Base-by-base conservation (phyloP, 2,329 filamentous ascomycete genomes). In the Zalaria obscura region DNA sequence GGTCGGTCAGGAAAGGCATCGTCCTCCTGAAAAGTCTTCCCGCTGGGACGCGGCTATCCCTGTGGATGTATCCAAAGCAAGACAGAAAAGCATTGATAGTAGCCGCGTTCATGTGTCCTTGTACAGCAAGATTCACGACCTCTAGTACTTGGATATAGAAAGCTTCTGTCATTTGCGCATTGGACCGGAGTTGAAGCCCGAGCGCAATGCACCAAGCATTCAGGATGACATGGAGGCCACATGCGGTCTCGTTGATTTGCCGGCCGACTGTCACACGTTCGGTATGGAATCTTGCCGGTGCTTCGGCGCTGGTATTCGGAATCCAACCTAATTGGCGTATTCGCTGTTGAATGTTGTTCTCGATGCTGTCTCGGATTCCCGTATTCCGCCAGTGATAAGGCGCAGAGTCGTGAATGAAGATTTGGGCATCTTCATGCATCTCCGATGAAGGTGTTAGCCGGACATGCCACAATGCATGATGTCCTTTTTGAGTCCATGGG, bases 91-190 rank as follows among this genome's bases (percentile, higher is more conserved):
- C 35, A n/a, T 33, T 28, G 3, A 41, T 41, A 10, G 40, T 41
- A 9, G 40, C 40, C 10, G 40, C 37, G 29, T 41, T 34, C 40
- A 41, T 41, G 35, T 33, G 38, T 3, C 40, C 40, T n/a, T 27
- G 8, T n/a, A 38, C 38, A 3, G 35, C 8, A 5, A 38, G 35
- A 26, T 41, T 41, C 35, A 41, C 38, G 28, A 41, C 34, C 3
- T 38, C 40, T 9, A 41, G 33, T 25, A 41, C n/a, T 5, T 28
- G 34, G 9, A 32, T n/a, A 18, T 18, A 18, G 18, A 18, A 18
- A 5, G 35, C 35, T 18, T 26, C 4, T 5, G n/a, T 27, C 11
- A 5, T 4, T 3, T 27, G 8, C 3, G 18, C 25, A 18, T 18
- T 18, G 18, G 18, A 18, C 3, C 40, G 31, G 9, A 36, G 40